Evolutionary conservation across 352 stramenopile species (phyloP).

Genomic region (Pythium phragmitis): DNA sequence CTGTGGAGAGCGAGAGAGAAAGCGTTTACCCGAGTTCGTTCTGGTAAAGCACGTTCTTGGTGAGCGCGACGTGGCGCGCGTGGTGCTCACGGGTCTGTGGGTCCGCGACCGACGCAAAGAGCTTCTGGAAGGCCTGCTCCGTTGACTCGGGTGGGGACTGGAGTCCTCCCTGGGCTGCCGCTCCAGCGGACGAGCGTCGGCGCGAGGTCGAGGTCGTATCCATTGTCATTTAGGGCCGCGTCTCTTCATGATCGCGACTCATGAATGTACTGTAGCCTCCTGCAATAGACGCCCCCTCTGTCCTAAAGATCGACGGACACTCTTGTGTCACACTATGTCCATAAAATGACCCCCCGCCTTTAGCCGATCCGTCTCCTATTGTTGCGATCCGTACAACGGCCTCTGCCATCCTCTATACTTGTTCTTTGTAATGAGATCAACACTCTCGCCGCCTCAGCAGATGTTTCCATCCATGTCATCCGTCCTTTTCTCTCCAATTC

Average conservation of each 20-base stretch:
- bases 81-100: constrained; percentile 67
- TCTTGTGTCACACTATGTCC: neutral
- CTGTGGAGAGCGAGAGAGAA: neutral
- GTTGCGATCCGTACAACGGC: neutral
- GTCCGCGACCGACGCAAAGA: constrained; percentile 58
- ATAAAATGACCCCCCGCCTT: constrained; percentile 16
- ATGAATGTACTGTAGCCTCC: neutral
- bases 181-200: constrained; percentile 1
- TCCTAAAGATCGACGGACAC: neutral
- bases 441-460: neutral
- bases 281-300: constrained; percentile 8
- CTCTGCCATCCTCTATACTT: constrained; percentile 12
- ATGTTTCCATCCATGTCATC: constrained; percentile 14
- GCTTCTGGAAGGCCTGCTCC: constrained; percentile 58
- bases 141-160: constrained; percentile 22
- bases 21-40: constrained; percentile 54
- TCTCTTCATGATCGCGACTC: constrained; percentile 23
- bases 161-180: neutral
- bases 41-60: constrained; percentile 76
- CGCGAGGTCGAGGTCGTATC: constrained; percentile 8
- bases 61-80: constrained; percentile 66
- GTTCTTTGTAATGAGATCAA: constrained; percentile 13
- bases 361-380: neutral
- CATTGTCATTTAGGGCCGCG: constrained; percentile 1
- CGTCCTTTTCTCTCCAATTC: constrained; percentile 21